Percentiles rank a stretch among this genome's conserved stretches.
These are phyloP conservation scores for Epichloe scottii DNA, from an alignment of 2,329 filamentous ascomycete genomes.

Conservation along the genomic window DNA sequence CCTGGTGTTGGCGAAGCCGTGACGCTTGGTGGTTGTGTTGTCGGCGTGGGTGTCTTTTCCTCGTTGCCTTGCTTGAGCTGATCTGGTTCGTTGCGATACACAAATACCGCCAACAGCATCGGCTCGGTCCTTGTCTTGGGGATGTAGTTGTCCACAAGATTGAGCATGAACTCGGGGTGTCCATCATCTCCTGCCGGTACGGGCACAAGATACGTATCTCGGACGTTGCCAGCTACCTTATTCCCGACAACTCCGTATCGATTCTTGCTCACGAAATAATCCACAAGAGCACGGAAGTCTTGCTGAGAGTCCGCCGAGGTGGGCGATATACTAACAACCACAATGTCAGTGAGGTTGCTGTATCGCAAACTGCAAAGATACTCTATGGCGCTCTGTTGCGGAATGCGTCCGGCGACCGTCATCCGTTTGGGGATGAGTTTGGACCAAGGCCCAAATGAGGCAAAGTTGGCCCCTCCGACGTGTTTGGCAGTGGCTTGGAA, in stretches of 20 bases:
- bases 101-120: constrained; percentile 72
- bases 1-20: constrained; percentile 22
- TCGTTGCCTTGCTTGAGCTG: constrained; percentile 19
- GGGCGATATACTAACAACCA: constrained; percentile 61
- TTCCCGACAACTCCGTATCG: constrained; percentile 82
- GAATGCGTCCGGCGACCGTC: constrained; percentile 67
- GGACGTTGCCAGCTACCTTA: constrained; percentile 60
- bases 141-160: constrained; percentile 74
- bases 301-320: constrained; percentile 46
- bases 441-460: constrained; percentile 53
- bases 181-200: constrained; percentile 58
- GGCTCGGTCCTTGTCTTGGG: constrained; percentile 60
- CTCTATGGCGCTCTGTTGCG: constrained; percentile 70
- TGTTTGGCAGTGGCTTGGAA: constrained; percentile 70
- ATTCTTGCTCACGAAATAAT: constrained; percentile 73
- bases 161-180: constrained; percentile 76
- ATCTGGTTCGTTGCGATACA: constrained; percentile 54
- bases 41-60: constrained; percentile 2
- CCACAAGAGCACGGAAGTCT: constrained; percentile 65
- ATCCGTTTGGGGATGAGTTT: constrained; percentile 60
- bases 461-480: constrained; percentile 71
- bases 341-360: constrained; percentile 69
- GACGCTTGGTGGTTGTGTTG: constrained; percentile 8
- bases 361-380: constrained; percentile 83
- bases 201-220: constrained; percentile 85